Percentiles rank a stretch among this genome's conserved stretches.
phyloP scores from a whole-genome alignment of 257 asterid species.

The Linaria vulgaris region DNA sequence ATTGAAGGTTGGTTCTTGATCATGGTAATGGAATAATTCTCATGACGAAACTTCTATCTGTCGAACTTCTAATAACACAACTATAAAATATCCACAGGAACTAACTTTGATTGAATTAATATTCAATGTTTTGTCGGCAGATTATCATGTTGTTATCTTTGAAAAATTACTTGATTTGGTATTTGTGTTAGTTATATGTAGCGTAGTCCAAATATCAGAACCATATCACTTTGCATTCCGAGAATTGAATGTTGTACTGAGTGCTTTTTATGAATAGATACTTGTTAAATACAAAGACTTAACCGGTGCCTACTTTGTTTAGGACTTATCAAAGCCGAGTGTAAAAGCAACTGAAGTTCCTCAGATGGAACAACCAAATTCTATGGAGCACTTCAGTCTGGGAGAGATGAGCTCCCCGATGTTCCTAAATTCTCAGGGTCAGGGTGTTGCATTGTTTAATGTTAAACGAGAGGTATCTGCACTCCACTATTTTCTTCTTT shows the following conservation, averaged over 20 bases:
- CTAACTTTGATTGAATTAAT: too few species aligned
- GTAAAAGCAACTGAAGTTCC: neutral
- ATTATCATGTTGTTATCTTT: too few species aligned
- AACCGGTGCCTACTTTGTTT: neutral
- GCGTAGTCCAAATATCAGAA: neutral
- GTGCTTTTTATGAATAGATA: neutral
- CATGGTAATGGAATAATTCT: neutral
- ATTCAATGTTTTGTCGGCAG: too few species aligned
- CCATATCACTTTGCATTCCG: too few species aligned
- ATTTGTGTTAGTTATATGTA: neutral
- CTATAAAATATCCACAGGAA: neutral
- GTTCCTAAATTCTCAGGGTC: too few species aligned
- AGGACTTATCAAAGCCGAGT: neutral
- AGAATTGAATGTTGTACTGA: neutral
- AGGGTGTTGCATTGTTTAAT: too few species aligned
- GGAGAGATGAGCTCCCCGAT: neutral
- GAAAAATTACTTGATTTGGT: neutral
- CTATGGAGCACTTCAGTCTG: too few species aligned
- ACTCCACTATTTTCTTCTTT: neutral
- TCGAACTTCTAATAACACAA: neutral
- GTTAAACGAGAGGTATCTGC: neutral
- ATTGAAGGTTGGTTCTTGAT: neutral
- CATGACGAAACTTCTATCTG: neutral
- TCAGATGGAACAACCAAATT: too few species aligned
- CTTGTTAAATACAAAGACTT: neutral